Conservation (phyloP, 2,329 filamentous ascomycete genomes). For the Monosporascus sp. region DNA sequence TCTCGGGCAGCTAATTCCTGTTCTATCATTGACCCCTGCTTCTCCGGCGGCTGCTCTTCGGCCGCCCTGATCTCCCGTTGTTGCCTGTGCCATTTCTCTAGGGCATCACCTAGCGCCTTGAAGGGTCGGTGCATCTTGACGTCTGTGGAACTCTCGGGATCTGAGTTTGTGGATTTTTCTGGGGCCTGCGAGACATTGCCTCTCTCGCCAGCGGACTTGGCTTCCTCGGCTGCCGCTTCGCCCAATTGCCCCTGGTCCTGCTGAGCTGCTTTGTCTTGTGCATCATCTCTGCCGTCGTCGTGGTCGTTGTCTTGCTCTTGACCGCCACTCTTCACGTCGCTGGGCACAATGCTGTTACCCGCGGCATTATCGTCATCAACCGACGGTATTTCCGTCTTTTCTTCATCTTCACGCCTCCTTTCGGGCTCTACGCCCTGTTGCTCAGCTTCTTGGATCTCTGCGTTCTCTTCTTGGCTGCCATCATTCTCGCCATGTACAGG, state of each 20-base stretch:
- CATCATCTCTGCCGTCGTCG: conserved; percentile 56
- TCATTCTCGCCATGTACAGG: conserved; percentile 51
- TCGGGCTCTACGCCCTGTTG: conserved; percentile 27
- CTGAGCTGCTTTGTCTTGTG: conserved; percentile 55
- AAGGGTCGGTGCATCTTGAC: conserved; percentile 62
- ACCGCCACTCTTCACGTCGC: conserved; percentile 58
- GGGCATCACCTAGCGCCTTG: conserved; percentile 87
- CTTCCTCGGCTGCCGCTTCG: conserved; percentile 58
- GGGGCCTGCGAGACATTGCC: conserved; percentile 47
- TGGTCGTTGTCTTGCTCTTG: conserved; percentile 60
- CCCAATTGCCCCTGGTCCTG: conserved; percentile 62
- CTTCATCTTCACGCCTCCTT: conserved; percentile 25
- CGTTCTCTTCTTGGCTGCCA: conserved; percentile 33
- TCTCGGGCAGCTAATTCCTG: conserved; percentile 61
- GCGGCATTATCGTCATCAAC: conserved; percentile 45
- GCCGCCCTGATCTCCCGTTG: conserved; percentile 73
- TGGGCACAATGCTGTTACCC: conserved; percentile 58
- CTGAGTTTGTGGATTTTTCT: conserved; percentile 36
- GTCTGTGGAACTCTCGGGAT: conserved; percentile 36
- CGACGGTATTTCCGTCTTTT: conserved; percentile 19
- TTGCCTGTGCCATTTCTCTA: conserved; percentile 89
- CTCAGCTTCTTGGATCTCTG: conserved; percentile 27
- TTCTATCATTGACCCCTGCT: conserved; percentile 45
- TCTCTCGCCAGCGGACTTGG: conserved; percentile 58
- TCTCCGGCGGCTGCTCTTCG: conserved; percentile 45